phyloP scores from a whole-genome alignment of 163 green algal species.

The Scenedesmus sp. region DNA sequence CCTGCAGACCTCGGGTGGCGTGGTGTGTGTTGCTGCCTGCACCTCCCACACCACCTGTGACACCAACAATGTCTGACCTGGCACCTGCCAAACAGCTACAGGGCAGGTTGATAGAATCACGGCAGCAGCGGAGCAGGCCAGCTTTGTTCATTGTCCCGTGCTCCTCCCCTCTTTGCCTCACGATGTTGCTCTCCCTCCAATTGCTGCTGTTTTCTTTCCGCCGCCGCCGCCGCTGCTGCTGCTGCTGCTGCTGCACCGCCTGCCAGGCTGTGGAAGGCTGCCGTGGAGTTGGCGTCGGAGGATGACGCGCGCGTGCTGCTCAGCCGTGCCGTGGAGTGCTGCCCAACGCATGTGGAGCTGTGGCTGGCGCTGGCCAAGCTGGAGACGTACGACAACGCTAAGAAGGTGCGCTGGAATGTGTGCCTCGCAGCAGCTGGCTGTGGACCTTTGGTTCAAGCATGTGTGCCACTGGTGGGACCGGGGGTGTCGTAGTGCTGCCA shows the following conservation, averaged over 20 bases:
- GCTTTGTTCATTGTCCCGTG: no score
- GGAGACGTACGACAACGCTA: conserved; percentile 95
- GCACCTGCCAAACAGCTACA: not conserved
- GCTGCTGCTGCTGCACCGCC: not conserved
- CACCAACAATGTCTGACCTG: not conserved
- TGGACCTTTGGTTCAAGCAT: not conserved
- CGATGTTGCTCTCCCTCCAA: no score
- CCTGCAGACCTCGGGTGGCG: not conserved
- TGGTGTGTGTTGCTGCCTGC: not conserved
- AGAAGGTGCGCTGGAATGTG: conserved; percentile 75
- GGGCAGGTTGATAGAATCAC: not conserved
- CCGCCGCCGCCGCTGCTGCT: not conserved
- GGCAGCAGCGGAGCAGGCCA: no score
- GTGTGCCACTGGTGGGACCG: no score
- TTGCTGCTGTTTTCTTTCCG: no score
- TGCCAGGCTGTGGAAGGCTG: conserved; percentile 94
- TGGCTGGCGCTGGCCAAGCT: conserved; percentile 97
- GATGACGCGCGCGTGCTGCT: conserved; percentile 92
- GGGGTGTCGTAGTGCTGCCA: no score
- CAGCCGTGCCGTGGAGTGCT: conserved; percentile 97
- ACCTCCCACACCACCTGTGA: not conserved
- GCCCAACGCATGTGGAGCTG: conserved; percentile 96
- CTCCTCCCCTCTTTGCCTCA: no score
- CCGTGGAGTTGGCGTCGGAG: conserved; percentile 94
- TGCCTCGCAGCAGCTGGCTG: not conserved